Evolutionary conservation across 2,329 filamentous ascomycete species (phyloP), one percentile per base, ranked within the genome.

Genomic region (Dothideomycetes sp.): DNA sequence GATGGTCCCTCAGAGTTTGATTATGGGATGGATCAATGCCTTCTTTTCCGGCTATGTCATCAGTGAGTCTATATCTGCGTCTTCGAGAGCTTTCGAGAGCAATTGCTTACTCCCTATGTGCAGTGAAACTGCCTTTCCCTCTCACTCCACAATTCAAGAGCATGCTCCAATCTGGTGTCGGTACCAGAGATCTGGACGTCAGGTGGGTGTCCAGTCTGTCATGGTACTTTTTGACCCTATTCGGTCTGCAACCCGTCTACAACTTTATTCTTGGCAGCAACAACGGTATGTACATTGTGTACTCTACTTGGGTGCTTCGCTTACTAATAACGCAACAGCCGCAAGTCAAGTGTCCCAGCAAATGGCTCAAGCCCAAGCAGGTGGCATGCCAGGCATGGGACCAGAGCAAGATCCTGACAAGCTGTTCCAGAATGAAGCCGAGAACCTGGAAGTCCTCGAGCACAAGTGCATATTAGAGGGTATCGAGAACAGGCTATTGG

Each of bases 21-120:
- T 98, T 51, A 98, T 98, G 91, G 91, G 89, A 49, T 98, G 91
- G 91, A 96, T 98, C 60, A 98, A 98, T 66, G 88, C 91, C 0
- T 98, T 96, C 59, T 98, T 98, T 56, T 93, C 86, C 38, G 91
- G 91, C 22, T 98, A 95, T 57, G 91, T 98, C 35, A 95, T 98
- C 47, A 86, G n/a, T n/a, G n/a, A n/a, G n/a, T n/a, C n/a, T n/a
- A n/a, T n/a, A n/a, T n/a, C n/a, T n/a, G n/a, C 86, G n/a, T n/a
- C n/a, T n/a, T n/a, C 94, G 70, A 36, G 34, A 4, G 12, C 14
- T 29, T 10, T 11, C 10, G 36, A 48, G 49, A 29, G 51, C 29
- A 41, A 75, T 4, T 12, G 30, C 45, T 51, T 79, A 87, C n/a
- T n/a, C n/a, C n/a, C n/a, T n/a, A n/a, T n/a, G n/a, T n/a, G n/a